Evolutionary conservation across 1,284 basidiomycete genomes (phyloP).

Genomic region (Bjerkandera adusta): DNA sequence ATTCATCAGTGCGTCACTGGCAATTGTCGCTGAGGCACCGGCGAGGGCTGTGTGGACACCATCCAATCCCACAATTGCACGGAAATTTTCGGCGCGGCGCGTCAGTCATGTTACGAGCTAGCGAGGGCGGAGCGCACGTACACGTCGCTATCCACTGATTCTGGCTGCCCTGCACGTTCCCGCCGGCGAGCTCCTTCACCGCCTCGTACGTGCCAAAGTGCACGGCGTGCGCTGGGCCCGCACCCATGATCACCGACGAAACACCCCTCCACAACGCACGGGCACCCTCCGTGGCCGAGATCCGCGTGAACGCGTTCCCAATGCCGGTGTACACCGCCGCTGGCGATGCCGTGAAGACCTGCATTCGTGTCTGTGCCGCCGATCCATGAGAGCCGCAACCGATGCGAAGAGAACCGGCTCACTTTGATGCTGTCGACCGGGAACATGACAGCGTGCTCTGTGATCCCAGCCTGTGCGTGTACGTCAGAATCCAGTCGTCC

Average conservation of each 20-base stretch:
- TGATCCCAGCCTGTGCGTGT: slow-evolving; percentile 86
- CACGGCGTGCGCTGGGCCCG: slow-evolving; percentile 97
- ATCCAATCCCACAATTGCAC: neutral
- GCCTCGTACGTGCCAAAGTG: slow-evolving; percentile 98
- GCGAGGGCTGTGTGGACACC: slow-evolving; percentile 78
- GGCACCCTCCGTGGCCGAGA: slow-evolving; percentile 91
- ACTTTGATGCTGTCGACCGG: slow-evolving; percentile 99
- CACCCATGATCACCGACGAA: slow-evolving; percentile 95
- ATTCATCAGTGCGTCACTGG: slow-evolving; percentile 98
- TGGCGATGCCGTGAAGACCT: slow-evolving; percentile 86
- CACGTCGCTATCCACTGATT: slow-evolving; percentile 84
- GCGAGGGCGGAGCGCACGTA: slow-evolving; percentile 36
- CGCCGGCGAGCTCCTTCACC: slow-evolving; percentile 91
- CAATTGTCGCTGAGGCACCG: slow-evolving; percentile 93
- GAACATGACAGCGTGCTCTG: slow-evolving; percentile 99
- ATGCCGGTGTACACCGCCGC: slow-evolving; percentile 87
- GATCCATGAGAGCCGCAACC: slow-evolving; percentile 4
- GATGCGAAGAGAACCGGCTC: slow-evolving; percentile 26
- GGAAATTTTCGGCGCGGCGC: too few relatives aligned
- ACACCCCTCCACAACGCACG: slow-evolving; percentile 95
- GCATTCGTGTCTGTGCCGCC: slow-evolving; percentile 89
- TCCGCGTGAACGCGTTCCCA: slow-evolving; percentile 84
- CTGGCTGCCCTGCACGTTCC: slow-evolving; percentile 63
- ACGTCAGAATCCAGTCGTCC: slow-evolving; percentile 2
- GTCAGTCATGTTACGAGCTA: neutral